Evolutionary conservation across 306 rosid genomes (phyloP).

Genomic region (Castanopsis chinensis): DNA sequence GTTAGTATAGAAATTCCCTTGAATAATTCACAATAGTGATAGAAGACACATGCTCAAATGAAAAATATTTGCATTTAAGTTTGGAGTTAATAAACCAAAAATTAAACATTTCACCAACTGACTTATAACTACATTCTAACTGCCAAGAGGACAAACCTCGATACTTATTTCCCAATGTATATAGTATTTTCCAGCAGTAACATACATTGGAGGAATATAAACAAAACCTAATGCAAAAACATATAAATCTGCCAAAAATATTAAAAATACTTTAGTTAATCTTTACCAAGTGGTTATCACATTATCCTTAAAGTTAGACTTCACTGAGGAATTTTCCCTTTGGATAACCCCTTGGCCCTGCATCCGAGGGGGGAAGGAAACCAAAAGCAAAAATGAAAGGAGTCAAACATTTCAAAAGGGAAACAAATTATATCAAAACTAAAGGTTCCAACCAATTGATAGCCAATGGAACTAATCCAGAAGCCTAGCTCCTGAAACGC

Average conservation of each 20-base stretch:
- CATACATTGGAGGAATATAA: background rate
- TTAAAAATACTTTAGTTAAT: background rate
- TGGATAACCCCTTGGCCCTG: background rate
- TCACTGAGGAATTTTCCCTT: background rate
- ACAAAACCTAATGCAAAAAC: background rate
- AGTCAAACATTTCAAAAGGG: background rate
- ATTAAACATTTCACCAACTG: background rate
- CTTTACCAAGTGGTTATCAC: background rate
- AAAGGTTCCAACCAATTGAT: background rate
- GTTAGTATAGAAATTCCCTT: background rate
- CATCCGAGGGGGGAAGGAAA: background rate
- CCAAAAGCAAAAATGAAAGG: background rate
- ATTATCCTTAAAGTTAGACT: background rate
- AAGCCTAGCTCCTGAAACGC: background rate
- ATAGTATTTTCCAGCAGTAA: background rate
- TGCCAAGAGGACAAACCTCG: background rate
- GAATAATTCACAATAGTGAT: background rate
- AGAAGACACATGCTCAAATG: background rate
- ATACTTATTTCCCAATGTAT: background rate
- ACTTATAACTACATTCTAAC: background rate
- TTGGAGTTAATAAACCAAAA: background rate
- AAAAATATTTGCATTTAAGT: background rate
- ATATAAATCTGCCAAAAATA: background rate
- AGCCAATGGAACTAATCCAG: background rate
- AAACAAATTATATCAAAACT: background rate